A percentile compares a stretch with the other conserved stretches of the same genome.
Evolutionary conservation across 83 land plant species (phyloP).

Genomic region (Thuja plicata): DNA sequence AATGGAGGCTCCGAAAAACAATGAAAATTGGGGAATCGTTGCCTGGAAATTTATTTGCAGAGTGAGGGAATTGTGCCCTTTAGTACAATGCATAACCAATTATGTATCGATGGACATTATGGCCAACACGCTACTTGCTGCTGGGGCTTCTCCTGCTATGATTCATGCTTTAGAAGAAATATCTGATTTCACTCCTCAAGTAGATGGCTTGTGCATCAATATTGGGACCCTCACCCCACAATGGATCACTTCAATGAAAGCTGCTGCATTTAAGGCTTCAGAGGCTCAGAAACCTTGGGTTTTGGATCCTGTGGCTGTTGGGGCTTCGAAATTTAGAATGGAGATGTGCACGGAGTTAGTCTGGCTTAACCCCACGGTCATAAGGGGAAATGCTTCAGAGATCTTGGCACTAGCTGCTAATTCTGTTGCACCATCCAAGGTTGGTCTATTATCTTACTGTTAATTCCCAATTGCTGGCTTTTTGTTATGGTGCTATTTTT

Average conservation of each 20-base stretch:
- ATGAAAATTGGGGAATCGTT: slow-evolving; percentile 38
- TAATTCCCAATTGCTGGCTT: neutral
- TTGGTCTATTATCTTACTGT: slow-evolving; percentile 1
- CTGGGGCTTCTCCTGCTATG: slow-evolving; percentile 98
- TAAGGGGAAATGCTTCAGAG: slow-evolving; percentile 89
- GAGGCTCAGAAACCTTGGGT: slow-evolving; percentile 75
- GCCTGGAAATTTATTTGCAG: slow-evolving; percentile 61
- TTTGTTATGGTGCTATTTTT: neutral
- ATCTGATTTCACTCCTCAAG: slow-evolving; percentile 76
- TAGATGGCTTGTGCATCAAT: slow-evolving; percentile 73
- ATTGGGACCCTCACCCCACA: slow-evolving; percentile 80
- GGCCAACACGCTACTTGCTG: slow-evolving; percentile 86
- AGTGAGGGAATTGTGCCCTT: slow-evolving; percentile 54
- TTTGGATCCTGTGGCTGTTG: slow-evolving; percentile 90
- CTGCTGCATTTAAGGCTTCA: slow-evolving; percentile 53
- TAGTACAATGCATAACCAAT: slow-evolving; percentile 95
- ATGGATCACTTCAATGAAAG: slow-evolving; percentile 86
- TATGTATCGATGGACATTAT: slow-evolving; percentile 92
- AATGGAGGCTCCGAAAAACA: slow-evolving; percentile 22
- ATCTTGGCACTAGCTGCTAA: slow-evolving; percentile 80
- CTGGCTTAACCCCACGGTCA: slow-evolving; percentile 58
- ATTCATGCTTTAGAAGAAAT: slow-evolving; percentile 79
- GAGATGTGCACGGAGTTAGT: slow-evolving; percentile 63
- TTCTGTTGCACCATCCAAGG: slow-evolving; percentile 50
- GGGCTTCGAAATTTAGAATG: slow-evolving; percentile 74